phyloP scores from a whole-genome alignment of 179 eudicot genomes.

The Actinidia polygama region DNA sequence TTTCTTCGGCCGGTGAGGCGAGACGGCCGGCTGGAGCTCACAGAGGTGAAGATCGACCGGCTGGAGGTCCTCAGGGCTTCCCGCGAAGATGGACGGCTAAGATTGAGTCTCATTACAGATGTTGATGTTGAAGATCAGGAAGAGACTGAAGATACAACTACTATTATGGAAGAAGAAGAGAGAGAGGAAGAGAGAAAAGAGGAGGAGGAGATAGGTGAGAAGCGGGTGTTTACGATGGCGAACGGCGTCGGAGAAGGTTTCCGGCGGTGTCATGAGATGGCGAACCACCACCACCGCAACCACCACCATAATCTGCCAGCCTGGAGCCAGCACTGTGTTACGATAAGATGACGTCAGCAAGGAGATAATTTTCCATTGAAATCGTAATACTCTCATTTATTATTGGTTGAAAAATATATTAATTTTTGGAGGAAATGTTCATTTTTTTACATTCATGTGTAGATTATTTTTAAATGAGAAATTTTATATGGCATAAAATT shows the following conservation, averaged over 20 bases:
- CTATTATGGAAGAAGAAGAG: slow-evolving; percentile 7
- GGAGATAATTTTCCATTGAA: too few species aligned
- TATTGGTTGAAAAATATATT: too few species aligned
- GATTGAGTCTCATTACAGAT: slow-evolving; percentile 38
- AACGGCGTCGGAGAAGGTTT: slow-evolving; percentile 23
- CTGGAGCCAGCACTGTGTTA: slow-evolving; percentile 50
- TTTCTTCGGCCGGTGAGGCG: slow-evolving; percentile 43
- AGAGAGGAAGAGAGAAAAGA: slow-evolving; percentile 8
- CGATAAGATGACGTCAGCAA: slow-evolving; percentile 33
- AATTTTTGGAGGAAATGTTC: too few species aligned
- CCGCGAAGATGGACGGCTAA: slow-evolving; percentile 62
- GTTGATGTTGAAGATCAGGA: slow-evolving; percentile 4
- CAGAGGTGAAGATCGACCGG: slow-evolving; percentile 41
- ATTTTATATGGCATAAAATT: too few species aligned
- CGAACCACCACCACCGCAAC: slow-evolving; percentile 31
- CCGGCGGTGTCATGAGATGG: slow-evolving; percentile 30
- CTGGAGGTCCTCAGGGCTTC: slow-evolving; percentile 49
- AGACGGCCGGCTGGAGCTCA: slow-evolving; percentile 54
- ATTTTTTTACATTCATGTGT: too few species aligned
- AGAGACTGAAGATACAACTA: neutral
- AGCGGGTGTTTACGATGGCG: slow-evolving; percentile 25
- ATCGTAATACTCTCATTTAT: too few species aligned
- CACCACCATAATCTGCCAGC: slow-evolving; percentile 29
- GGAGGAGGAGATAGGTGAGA: slow-evolving; percentile 14
- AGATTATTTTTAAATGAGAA: too few species aligned